These are phyloP conservation scores for Colletotrichum tanaceti DNA, from an alignment of 2,329 filamentous ascomycete genomes.

Conservation along the genomic window DNA sequence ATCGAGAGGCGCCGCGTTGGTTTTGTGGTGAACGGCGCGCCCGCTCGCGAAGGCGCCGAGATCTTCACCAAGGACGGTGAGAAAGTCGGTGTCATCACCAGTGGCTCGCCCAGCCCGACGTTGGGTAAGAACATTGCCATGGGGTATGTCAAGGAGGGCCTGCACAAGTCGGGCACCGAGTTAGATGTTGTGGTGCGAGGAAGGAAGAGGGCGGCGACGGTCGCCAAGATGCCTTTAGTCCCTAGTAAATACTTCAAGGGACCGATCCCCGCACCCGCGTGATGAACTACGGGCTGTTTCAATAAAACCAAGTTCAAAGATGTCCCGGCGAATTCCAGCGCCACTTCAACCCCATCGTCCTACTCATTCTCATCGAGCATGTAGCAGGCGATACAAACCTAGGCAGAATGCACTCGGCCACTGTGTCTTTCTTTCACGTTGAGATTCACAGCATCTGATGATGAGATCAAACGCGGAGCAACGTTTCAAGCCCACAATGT, in stretches of 20 bases:
- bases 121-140: constrained; percentile 94
- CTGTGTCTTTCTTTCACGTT: not conserved
- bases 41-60: constrained; percentile 88
- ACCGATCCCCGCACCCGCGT: constrained; percentile 37
- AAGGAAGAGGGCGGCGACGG: constrained; percentile 77
- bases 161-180: constrained; percentile 87
- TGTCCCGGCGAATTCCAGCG: constrained; percentile 18
- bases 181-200: constrained; percentile 82
- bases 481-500: constrained; percentile 2
- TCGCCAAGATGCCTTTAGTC: constrained; percentile 92
- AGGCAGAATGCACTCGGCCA: not conserved
- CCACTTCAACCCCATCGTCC: not conserved
- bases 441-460: not conserved
- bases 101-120: constrained; percentile 88
- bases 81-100: constrained; percentile 84
- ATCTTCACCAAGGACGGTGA: constrained; percentile 74
- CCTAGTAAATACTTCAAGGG: constrained; percentile 79
- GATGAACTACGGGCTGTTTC: constrained; percentile 13
- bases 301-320: constrained; percentile 35
- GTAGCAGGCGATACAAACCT: not conserved
- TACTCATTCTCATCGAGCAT: not conserved
- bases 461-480: constrained; percentile 3
- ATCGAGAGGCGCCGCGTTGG: constrained; percentile 82
- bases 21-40: constrained; percentile 84
- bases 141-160: constrained; percentile 86